Base-by-base conservation (phyloP, 2,329 filamentous ascomycete genomes). In the Xylariaceae sp. region DNA sequence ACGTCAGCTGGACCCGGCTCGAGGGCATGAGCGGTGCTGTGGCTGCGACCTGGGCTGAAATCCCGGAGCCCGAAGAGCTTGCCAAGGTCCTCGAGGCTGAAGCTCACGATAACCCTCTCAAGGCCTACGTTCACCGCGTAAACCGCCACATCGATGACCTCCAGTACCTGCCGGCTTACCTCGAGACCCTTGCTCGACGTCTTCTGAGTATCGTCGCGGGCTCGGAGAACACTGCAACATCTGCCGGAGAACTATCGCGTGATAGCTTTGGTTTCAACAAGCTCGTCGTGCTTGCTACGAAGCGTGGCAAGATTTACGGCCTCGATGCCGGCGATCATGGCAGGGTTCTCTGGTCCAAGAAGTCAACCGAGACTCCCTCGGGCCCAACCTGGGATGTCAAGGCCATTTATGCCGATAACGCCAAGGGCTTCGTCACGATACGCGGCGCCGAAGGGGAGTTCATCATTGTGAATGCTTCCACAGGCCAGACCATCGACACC, bases 181-280 rank as follows among this genome's bases (percentile, higher is more conserved):
- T 95, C 2, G 77, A 82, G 54, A 75, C 75, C 14, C 74, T 96
- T 10, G 90, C 90, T 5, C 71, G 76, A 39, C 82, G 84, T 19
- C 70, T 96, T 12, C 62, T 90, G 2, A 79, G 79, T 53, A 85
- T 82, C 56, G 73, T 89, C 14, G 64, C 85, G 9, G 81, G 83
- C 31, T 79, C 80, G 0, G 75, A 78, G 9, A 71, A 75, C 14
- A 62, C 69, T 1, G 22, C 7, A 27, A 68, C 64, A 11, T 69
- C 70, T 18, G 66, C 67, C 17, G 67, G 73, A 27, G 74, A 75
- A 6, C 72, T 86, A n/a, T 71, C 74, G 15, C 77, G 83, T 14
- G 87, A 94, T 61, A 82, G 77, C 36, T 97, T 97, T 66, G 92
- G 92, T 5, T 92, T 96, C 69, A 86, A 89, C 67, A 95, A 96